phyloP scores from a whole-genome alignment of 2,329 filamentous ascomycete species.

The Aureobasidium sp. region DNA sequence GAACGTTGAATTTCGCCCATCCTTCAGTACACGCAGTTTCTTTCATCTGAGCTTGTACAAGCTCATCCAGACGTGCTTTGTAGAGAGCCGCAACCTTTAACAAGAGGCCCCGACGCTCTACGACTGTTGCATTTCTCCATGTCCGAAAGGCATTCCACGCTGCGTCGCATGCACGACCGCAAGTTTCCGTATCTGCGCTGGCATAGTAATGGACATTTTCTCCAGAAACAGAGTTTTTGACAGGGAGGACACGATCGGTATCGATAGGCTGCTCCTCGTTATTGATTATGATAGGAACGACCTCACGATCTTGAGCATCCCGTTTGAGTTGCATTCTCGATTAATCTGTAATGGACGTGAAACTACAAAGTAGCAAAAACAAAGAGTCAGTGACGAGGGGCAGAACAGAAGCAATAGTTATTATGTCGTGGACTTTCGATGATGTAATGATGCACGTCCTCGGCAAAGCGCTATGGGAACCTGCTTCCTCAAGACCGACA shows the following conservation, averaged over 20 bases:
- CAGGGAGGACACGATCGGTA: constrained; percentile 20
- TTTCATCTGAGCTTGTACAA: constrained; percentile 25
- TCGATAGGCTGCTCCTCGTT: constrained; percentile 21
- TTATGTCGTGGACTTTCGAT: no score
- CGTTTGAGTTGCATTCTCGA: constrained; percentile 18
- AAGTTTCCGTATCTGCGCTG: constrained; percentile 20
- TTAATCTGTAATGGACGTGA: no score
- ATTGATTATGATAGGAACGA: constrained; percentile 27
- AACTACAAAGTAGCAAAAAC: no score
- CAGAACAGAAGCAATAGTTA: no score
- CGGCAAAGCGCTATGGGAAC: no score
- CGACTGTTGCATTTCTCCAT: constrained; percentile 26
- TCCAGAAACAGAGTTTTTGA: constrained; percentile 21
- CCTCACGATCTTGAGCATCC: constrained; percentile 19
- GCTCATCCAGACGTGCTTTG: constrained; percentile 21
- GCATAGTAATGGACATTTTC: constrained; percentile 26
- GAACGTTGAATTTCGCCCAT: constrained; percentile 30
- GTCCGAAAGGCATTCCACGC: constrained; percentile 26
- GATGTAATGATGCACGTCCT: no score
- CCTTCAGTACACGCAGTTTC: constrained; percentile 35
- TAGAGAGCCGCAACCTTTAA: constrained; percentile 26
- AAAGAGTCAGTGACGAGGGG: no score
- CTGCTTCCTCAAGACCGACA: no score
- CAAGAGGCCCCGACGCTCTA: constrained; percentile 25
- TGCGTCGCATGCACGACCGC: constrained; percentile 23